Evolutionary conservation across 148 eudicot species (phyloP), one percentile per base, ranked within the genome.

Genomic region (Camellia sinensis): DNA sequence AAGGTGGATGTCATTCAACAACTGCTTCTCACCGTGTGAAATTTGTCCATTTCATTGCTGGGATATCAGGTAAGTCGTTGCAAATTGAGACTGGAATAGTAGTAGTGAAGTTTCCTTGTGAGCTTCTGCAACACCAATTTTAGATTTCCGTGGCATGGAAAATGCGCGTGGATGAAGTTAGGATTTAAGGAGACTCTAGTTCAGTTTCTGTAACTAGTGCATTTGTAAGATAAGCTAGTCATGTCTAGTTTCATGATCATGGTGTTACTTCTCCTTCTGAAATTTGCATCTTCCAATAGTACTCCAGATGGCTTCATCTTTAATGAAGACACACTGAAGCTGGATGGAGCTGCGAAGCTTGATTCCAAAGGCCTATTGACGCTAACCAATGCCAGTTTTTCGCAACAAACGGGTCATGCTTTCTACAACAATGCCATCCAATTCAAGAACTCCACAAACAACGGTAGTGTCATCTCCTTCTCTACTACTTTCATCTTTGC

Each of bases 401-500:
- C 29, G 29, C 21, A 3, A 18, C 21, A 15, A 18, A 68, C 8
- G 11, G 22, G 72, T n/a, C 52, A 68, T 15, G 52, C 9, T 44
- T 68, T 68, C 72, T 68, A 43, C 22, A 43, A 15, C 19, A 6
- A 41, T 7, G 21, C 72, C 10, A 3, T 68, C 52, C 72, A 68
- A 44, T 68, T 68, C 72, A 68, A 68, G 52, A 68, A 68, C 4
- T 43, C 48, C 48, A 11, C 3, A 40, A 67, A 67, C 13, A 67
- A 67, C 13, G 71, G 48, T 67, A 67, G 64, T 67, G 71, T 40
- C 46, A 2, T 4, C 45, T 67, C 48, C n/a, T 67, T 65, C 40
- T 65, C 68, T 65, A 29, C 68, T 22, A 65, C 68, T 65, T 65
- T 65, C 71, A 41, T 67, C 53, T 69, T 69, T 4, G 73, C 73